Percentiles rank a stretch among this genome's conserved stretches.
phyloP scores from a whole-genome alignment of 371 early-diverging fungal genomes.

The Mucor mucedo region DNA sequence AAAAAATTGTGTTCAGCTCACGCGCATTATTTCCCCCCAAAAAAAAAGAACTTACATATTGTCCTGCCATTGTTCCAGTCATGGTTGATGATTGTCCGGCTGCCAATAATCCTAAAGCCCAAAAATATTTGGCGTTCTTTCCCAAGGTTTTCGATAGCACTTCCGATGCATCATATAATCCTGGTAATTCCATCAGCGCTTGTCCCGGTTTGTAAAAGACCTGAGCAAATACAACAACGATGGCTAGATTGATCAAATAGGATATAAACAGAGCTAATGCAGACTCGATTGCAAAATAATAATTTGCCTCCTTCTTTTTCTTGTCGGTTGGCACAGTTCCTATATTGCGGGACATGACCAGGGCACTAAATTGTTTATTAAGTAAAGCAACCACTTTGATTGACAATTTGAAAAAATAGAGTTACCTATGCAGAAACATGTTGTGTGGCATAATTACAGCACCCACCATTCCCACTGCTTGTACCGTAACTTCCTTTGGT shows the following conservation, averaged over 20 bases:
- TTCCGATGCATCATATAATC: constrained; percentile 67
- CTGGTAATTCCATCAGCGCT: constrained; percentile 37
- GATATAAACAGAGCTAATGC: constrained; percentile 67
- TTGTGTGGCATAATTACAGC: constrained; percentile 83
- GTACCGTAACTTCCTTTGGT: constrained; percentile 60
- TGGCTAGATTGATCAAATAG: constrained; percentile 73
- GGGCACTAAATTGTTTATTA: constrained; percentile 39
- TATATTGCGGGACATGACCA: constrained; percentile 65
- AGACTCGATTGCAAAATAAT: constrained; percentile 74
- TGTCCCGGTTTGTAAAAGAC: constrained; percentile 61
- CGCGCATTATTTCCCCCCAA: no score
- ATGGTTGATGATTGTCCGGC: constrained; percentile 80
- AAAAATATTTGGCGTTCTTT: constrained; percentile 62
- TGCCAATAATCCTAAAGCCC: constrained; percentile 72
- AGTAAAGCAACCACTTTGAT: background rate
- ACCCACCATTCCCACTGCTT: constrained; percentile 75
- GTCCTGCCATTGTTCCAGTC: constrained; percentile 79
- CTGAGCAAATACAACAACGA: constrained; percentile 73
- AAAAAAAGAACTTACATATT: constrained; percentile 58
- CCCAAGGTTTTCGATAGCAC: constrained; percentile 64
- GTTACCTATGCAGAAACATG: constrained; percentile 69
- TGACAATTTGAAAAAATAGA: constrained; percentile 2
- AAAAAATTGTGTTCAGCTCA: no score
- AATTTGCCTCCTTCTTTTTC: constrained; percentile 69
- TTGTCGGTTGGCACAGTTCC: constrained; percentile 48